Base-by-base conservation (phyloP, 352 stramenopile genomes). In the Phytophthora uliginosa region DNA sequence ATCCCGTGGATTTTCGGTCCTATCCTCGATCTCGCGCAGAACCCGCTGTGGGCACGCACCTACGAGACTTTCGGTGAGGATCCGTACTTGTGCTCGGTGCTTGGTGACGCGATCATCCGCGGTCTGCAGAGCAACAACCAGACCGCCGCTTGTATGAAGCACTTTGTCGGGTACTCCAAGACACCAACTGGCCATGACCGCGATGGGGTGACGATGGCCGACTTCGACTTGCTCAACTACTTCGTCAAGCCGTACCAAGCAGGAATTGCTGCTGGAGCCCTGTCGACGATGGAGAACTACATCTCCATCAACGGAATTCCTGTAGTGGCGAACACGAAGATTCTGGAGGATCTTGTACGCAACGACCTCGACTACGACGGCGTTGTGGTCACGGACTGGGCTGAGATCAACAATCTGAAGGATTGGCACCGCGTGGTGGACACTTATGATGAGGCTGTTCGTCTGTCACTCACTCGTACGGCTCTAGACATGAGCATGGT, bases 61-160 rank as follows among this genome's bases (percentile, higher is more conserved):
- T 98, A 93, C 66, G 95, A 99, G 76, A 98, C 94, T 33, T 99
- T 98, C 84, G 91, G 95, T 7, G 91, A 98, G 83, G 94, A 98
- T 64, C 89, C 92, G 10, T 79, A 91, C 51, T 33, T 97, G 15
- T 86, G 85, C 3, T 88, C 89, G 3, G 73, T 86, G 18, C 88
- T 98, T 77, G 92, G 81, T 7, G 72, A 81, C 40, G 74, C 82
- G 4, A 81, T 97, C 42, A 82, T 98, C 34, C 69, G 81, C 10
- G 94, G 94, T 3, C 77, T 98, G 28, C 93, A 98, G 68, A 79
- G 74, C 56, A 84, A 81, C 65, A 84, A 83, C 58, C 69, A 83
- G 10, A 86, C 84, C 1, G 89, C 91, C 0, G 91, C 92, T 12
- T 97, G 91, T 65, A 91, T 96, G 79, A 98, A 98, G 69, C 90